These are phyloP conservation scores for Ophiocordyceps australis DNA, from an alignment of 2,329 filamentous ascomycete genomes.

Conservation along the genomic window DNA sequence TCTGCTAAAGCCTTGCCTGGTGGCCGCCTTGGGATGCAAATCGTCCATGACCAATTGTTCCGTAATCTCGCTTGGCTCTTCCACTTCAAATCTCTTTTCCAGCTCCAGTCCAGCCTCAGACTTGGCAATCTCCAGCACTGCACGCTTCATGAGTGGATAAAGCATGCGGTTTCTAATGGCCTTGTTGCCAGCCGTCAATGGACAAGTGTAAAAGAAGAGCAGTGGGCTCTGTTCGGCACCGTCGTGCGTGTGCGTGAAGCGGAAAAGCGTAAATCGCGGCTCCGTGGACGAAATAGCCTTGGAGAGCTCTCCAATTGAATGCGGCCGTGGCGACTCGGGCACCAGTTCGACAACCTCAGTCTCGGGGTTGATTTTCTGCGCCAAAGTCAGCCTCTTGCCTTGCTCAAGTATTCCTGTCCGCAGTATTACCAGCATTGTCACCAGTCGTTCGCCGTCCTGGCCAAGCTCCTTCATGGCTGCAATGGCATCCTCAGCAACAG, in stretches of 20 bases:
- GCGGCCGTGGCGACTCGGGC: slow-evolving; percentile 27
- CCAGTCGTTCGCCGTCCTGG: slow-evolving; percentile 24
- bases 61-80: slow-evolving; percentile 52
- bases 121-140: slow-evolving; percentile 48
- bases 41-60: slow-evolving; percentile 47
- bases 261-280: slow-evolving; percentile 65
- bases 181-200: slow-evolving; percentile 42
- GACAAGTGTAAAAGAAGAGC: slow-evolving; percentile 73
- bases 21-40: slow-evolving; percentile 47
- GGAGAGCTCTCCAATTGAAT: slow-evolving; percentile 39
- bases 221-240: slow-evolving; percentile 37
- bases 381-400: slow-evolving; percentile 1
- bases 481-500: slow-evolving; percentile 43
- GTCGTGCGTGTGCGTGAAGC: slow-evolving; percentile 39
- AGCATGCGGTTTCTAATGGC: slow-evolving; percentile 72
- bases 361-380: slow-evolving; percentile 51
- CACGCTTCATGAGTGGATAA: slow-evolving; percentile 54
- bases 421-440: slow-evolving; percentile 47
- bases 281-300: slow-evolving; percentile 44
- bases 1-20: slow-evolving; percentile 52
- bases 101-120: slow-evolving; percentile 45
- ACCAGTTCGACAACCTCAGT: slow-evolving; percentile 54
- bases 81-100: slow-evolving; percentile 52
- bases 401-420: neutral
- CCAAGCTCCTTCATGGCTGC: slow-evolving; percentile 43